Evolutionary conservation across 768 basidiomycete genomes (phyloP).

Genomic region (Psilocybe cubensis): DNA sequence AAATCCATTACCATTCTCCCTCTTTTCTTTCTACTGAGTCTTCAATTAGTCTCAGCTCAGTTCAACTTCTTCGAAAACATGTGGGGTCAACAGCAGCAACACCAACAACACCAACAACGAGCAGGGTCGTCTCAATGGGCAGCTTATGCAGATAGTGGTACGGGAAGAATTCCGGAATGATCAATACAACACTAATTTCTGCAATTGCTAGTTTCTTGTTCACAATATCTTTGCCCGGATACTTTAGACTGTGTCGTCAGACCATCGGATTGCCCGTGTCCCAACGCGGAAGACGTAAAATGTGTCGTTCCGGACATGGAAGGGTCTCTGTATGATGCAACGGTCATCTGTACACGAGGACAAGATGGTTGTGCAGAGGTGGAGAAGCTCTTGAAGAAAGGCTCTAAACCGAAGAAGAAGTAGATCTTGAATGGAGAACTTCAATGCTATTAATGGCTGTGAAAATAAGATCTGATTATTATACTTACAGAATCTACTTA

Average conservation of each 20-base stretch:
- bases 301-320: constrained; percentile 71
- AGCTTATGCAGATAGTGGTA: constrained; percentile 67
- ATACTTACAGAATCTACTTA: too few relatives aligned
- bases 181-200: neutral
- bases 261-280: constrained; percentile 79
- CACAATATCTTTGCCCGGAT: constrained; percentile 74
- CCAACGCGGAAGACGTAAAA: constrained; percentile 74
- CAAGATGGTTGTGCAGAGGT: constrained; percentile 63
- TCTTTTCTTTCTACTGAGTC: constrained; percentile 34
- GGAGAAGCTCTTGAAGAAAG: constrained; percentile 52
- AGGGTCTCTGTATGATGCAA: constrained; percentile 50
- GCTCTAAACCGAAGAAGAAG: constrained; percentile 36
- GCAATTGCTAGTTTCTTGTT: constrained; percentile 59
- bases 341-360: constrained; percentile 75
- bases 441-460: neutral
- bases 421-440: constrained; percentile 5
- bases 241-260: constrained; percentile 70
- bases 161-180: constrained; percentile 20
- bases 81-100: constrained; percentile 63
- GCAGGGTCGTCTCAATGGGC: constrained; percentile 65
- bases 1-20: constrained; percentile 1
- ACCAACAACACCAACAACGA: constrained; percentile 63
- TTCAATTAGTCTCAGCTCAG: constrained; percentile 56
- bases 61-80: constrained; percentile 82
- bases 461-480: neutral